phyloP scores from a whole-genome alignment of 176 grass and related monocot species.

The Aegilops longissima region DNA sequence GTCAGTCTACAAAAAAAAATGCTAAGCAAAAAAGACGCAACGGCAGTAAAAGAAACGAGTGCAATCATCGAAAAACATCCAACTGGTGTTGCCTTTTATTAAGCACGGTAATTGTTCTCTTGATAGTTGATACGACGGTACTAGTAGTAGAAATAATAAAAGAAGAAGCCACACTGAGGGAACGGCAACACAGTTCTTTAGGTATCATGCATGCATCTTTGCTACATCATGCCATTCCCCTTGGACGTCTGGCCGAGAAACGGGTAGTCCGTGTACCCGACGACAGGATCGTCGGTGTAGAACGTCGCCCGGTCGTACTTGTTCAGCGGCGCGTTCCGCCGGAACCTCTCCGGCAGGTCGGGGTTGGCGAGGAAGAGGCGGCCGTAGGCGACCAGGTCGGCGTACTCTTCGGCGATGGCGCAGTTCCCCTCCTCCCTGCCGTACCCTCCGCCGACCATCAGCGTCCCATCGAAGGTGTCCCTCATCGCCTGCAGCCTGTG shows the following conservation, averaged over 20 bases:
- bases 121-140: background rate
- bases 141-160: background rate
- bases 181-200: background rate
- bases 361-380: slow-evolving; percentile 64
- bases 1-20: no score
- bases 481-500: slow-evolving; percentile 20
- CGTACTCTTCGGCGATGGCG: slow-evolving; percentile 25
- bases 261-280: slow-evolving; percentile 58
- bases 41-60: background rate
- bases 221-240: slow-evolving; percentile 7
- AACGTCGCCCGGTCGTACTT: slow-evolving; percentile 53
- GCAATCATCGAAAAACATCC: background rate
- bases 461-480: slow-evolving; percentile 35
- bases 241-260: background rate
- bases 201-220: background rate
- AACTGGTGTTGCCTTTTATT: background rate
- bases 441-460: slow-evolving; percentile 43
- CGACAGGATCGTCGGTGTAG: slow-evolving; percentile 53
- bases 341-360: slow-evolving; percentile 55
- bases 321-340: slow-evolving; percentile 43
- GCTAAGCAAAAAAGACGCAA: background rate
- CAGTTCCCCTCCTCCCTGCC: slow-evolving; percentile 38
- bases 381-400: slow-evolving; percentile 45
- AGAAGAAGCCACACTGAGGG: background rate
- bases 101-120: background rate